Evolutionary conservation across 2,329 filamentous ascomycete species (phyloP).

Genomic region (Rutstroemia sp.): DNA sequence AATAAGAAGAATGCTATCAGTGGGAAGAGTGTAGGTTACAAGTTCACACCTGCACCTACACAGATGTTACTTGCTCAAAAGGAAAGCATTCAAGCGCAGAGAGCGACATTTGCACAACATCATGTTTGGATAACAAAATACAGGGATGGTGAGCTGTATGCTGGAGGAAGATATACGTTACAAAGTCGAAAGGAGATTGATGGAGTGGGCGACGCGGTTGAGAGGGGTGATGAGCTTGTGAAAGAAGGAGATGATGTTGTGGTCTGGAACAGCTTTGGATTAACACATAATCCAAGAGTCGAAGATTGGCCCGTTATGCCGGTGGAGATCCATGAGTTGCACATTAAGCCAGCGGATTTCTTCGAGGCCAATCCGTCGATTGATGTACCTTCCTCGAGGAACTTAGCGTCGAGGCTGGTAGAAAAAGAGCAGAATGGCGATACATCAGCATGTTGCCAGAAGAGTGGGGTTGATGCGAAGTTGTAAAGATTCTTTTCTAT

Average conservation of each 20-base stretch:
- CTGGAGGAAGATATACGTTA: conserved; percentile 29
- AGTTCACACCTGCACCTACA: conserved; percentile 78
- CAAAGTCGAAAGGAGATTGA: conserved; percentile 25
- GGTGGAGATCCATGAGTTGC: conserved; percentile 69
- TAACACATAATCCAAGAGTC: conserved; percentile 80
- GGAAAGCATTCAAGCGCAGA: conserved; percentile 79
- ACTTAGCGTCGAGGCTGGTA: not conserved
- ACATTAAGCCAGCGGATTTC: conserved; percentile 43
- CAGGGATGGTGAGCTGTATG: conserved; percentile 40
- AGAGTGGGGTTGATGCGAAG: no score
- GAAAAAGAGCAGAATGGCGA: conserved; percentile 18
- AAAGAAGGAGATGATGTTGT: conserved; percentile 76
- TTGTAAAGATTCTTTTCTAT: no score
- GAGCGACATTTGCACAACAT: conserved; percentile 80
- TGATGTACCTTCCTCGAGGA: conserved; percentile 31
- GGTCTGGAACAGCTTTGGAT: conserved; percentile 86
- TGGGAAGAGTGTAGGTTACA: conserved; percentile 76
- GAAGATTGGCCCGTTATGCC: conserved; percentile 87
- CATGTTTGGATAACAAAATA: conserved; percentile 85
- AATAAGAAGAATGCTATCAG: conserved; percentile 73
- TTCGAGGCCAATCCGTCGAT: conserved; percentile 42
- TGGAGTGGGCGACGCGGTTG: conserved; percentile 56
- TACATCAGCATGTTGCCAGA: not conserved
- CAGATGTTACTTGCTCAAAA: conserved; percentile 73
- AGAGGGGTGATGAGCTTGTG: conserved; percentile 70